Conservation (phyloP, 441 rosid species). For the Dalechampia spathulata region DNA sequence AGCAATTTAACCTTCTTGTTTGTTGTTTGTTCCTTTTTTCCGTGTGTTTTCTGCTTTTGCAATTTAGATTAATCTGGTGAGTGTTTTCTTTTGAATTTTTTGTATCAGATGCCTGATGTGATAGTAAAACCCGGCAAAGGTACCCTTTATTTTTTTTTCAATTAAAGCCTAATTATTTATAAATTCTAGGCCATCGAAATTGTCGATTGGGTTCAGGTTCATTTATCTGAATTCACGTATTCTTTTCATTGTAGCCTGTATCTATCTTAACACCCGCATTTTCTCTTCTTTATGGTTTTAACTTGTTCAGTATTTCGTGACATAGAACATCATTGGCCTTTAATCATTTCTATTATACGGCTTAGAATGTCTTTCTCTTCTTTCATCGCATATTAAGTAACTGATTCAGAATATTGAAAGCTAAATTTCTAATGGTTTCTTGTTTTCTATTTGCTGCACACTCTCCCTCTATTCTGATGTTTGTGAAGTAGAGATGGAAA, state of each 20-base stretch:
- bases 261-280: too few relatives aligned
- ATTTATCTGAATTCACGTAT: too few relatives aligned
- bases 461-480: background rate
- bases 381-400: background rate
- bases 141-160: slow-evolving; percentile 10
- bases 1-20: slow-evolving; percentile 7
- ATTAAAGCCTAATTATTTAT: background rate
- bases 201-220: too few relatives aligned
- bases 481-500: background rate
- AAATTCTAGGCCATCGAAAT: too few relatives aligned
- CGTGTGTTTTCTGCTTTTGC: background rate
- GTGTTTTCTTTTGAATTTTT: background rate
- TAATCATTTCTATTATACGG: background rate
- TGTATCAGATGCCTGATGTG: slow-evolving; percentile 54
- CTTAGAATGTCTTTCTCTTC: background rate
- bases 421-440: background rate
- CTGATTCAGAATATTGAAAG: background rate
- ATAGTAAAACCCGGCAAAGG: slow-evolving; percentile 58
- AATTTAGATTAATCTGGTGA: background rate
- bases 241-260: too few relatives aligned
- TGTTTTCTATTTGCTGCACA: background rate
- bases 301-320: background rate
- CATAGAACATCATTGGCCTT: background rate
- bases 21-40: too few relatives aligned
- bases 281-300: background rate